phyloP scores from a whole-genome alignment of 352 stramenopile species.

The Phytopythium litorale region DNA sequence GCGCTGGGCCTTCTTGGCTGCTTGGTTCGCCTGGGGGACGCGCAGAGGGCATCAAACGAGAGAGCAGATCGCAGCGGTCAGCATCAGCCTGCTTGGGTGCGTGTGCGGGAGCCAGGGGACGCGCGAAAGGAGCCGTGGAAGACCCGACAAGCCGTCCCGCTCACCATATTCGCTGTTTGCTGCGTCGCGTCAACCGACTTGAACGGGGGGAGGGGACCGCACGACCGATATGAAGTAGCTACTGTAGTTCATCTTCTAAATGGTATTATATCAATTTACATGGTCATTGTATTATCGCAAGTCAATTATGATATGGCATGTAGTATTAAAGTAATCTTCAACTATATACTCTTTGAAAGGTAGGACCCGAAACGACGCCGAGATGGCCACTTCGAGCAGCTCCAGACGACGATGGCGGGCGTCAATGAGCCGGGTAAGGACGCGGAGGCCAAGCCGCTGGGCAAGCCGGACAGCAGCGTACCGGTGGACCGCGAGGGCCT shows the following conservation, averaged over 20 bases:
- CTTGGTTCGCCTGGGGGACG: conserved; percentile 64
- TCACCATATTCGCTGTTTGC: neutral
- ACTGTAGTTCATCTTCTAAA: neutral
- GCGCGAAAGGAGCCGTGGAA: neutral
- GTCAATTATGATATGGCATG: neutral
- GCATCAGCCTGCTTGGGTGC: neutral
- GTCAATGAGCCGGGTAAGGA: neutral
- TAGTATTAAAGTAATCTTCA: neutral
- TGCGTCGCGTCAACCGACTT: neutral
- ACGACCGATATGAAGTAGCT: neutral
- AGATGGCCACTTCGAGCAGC: neutral
- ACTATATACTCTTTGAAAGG: neutral
- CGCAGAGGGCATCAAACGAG: neutral
- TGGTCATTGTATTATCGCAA: too few species aligned
- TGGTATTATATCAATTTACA: neutral
- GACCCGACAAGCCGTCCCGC: neutral
- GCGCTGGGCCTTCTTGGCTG: conserved; percentile 80
- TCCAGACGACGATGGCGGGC: neutral
- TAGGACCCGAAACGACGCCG: conserved; percentile 1
- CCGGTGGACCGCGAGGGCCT: conserved; percentile 80
- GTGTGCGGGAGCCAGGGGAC: too few species aligned
- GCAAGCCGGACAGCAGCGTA: conserved; percentile 84
- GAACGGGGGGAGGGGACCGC: neutral
- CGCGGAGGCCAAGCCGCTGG: neutral
- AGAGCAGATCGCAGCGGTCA: neutral